Evolutionary conservation across 768 basidiomycete genomes (phyloP), one percentile per base, ranked within the genome.

Genomic region (Mycena capillaripes): DNA sequence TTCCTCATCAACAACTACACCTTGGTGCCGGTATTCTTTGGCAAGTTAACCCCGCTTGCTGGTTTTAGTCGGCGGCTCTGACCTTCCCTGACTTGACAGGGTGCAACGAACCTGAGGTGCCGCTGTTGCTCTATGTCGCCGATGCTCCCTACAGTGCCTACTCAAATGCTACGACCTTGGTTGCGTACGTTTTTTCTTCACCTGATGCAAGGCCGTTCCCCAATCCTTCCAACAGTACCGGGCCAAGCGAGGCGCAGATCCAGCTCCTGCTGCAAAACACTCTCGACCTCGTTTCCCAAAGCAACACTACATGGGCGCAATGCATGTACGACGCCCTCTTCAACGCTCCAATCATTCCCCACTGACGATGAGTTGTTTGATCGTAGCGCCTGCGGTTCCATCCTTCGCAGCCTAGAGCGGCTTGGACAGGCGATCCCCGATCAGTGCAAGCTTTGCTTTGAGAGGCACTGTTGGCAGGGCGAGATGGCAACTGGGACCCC

Each of bases 1-100:
- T 55, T 65, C 36, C 64, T 65, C 36, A 65, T 65, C 64, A 65
- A 65, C 64, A 65, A 65, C 64, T 56, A 65, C 30, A 65, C 64
- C 36, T 55, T 65, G 50, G 63, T 52, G 19, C 63, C 59, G 29
- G 59, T 60, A 44, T 60, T 60, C 42, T 60, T 60, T 21, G 60
- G 60, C 16, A 44, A 62, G 64, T n/a, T 16, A n/a, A 65, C 52
- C 40, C 23, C 36, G 48, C 55, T 40, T n/a, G 29, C 36, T 30
- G 46, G 32, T 55, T 56, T 29, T 21, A 42, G 38, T 30, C 40
- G 29, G 50, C 27, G 64, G 32, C 23, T 55, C 64, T 56, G 52
- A 65, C 52, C 34, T 21, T 64, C 52, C 36, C 30, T 55, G 25
- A 42, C 16, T 32, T 65, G 64, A 21, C 64, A 65, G 64, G 64